Evolutionary conservation across 345 rosid genomes (phyloP).

Genomic region (Boechera stricta): DNA sequence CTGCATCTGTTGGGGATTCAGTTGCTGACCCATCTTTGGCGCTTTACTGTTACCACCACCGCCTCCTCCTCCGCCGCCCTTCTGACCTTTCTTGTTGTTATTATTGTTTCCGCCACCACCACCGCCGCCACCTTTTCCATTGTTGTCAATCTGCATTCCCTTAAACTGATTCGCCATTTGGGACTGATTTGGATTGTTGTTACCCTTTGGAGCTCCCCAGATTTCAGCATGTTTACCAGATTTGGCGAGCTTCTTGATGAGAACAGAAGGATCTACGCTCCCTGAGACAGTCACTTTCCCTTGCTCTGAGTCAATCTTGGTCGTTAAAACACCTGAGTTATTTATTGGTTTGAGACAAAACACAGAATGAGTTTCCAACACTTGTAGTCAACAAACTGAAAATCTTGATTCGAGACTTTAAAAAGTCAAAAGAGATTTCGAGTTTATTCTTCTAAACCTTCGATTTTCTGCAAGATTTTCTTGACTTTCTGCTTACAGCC

Average conservation of each 20-base stretch:
- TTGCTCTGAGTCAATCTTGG: constrained; percentile 74
- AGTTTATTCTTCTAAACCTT: constrained; percentile 52
- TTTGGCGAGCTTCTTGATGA: constrained; percentile 88
- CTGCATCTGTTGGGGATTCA: constrained; percentile 56
- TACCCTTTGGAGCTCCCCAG: constrained; percentile 74
- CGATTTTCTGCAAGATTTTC: constrained; percentile 92
- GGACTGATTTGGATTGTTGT: constrained; percentile 53
- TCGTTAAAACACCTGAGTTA: constrained; percentile 72
- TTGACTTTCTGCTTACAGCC: constrained; percentile 93
- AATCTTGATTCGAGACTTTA: constrained; percentile 10
- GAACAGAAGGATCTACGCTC: constrained; percentile 63
- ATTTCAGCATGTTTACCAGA: constrained; percentile 94
- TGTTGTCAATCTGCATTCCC: constrained; percentile 69
- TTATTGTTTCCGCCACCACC: constrained; percentile 38
- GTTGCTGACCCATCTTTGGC: constrained; percentile 54
- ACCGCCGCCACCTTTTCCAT: constrained; percentile 60
- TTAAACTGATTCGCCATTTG: constrained; percentile 64
- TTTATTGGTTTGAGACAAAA: constrained; percentile 35
- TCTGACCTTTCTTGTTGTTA: constrained; percentile 55
- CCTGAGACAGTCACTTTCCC: constrained; percentile 91
- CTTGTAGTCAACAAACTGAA: constrained; percentile 21
- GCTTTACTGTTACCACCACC: constrained; percentile 52
- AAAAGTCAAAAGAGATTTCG: constrained; percentile 19
- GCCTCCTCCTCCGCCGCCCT: constrained; percentile 49
- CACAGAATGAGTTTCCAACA: constrained; percentile 24